Base-by-base conservation (phyloP, 352 stramenopile genomes). In the Globisporangium abappressorium region DNA sequence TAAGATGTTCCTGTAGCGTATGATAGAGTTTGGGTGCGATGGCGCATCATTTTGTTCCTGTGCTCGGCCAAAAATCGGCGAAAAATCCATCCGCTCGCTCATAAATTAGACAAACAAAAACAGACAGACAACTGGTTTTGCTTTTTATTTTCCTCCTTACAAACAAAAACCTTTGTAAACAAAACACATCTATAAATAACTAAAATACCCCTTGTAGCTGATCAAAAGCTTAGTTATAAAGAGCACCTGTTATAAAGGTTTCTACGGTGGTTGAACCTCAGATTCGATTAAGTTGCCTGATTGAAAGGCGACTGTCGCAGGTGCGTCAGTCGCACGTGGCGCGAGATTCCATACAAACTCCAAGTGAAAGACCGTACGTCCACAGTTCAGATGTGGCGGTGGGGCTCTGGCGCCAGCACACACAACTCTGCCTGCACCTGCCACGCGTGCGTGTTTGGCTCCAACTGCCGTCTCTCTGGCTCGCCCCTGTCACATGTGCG, bases 231-330 rank as follows among this genome's bases (percentile, higher is more conserved):
- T 1, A 18, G 0, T 43, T 43, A 43, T 18, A 18, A 15, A 18
- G 11, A 18, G 11, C 5, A 43, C 36, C 36, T 43, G 15, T 18
- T 57, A 34, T 15, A n/a, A 30, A 14, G 26, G 51, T 2, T 57
- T 20, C 7, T 57, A 24, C 22, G 24, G 24, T 11, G 12, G 11
- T 38, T 33, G 24, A 36, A 30, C 49, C 22, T n/a, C n/a, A 56
- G 22, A 34, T 57, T 57, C 51, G 51, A 57, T 24, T 57, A 57
- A 57, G 51, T 57, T 14, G 51, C 51, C 49, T 57, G 51, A 57
- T 57, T 57, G 51, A 26, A 57, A 34, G 12, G 24, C 24, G 51
- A 57, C 51, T 57, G 51, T 57, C 51, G 51, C 51, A 57, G 18
- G 24, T 57, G 24, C 11, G 12, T 43, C 36, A 43, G 12, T 41